Base-by-base conservation (phyloP, 208 protist genomes). In the Wallacemonas sp. region DNA sequence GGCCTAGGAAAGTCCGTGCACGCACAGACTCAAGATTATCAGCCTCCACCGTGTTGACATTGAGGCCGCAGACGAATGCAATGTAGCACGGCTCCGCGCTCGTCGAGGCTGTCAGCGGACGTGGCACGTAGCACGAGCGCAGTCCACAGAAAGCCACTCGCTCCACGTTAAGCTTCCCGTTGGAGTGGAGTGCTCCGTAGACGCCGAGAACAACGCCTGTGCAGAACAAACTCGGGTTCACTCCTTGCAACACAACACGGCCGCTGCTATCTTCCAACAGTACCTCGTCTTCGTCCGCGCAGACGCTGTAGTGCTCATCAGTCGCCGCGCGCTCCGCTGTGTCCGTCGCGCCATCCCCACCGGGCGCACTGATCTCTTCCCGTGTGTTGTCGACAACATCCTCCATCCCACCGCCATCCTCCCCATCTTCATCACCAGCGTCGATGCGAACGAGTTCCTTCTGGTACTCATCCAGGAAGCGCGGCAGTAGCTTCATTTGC, bases 391-490 rank as follows among this genome's bases (percentile, higher is more conserved):
- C 74, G 30, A 45, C 44, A 0, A 37, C 60, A 46, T 67, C 46
- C 24, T 30, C 39, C 42, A 44, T 48, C 22, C 34, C 55, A 44
- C 42, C 27, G 10, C 19, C 66, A 0, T 57, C 66, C 9, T 72
- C 68, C 32, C 55, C 55, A 13, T 87, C 86, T 12, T 97, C 87
- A 34, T 83, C 86, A 48, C 89, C 87, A 9, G 81, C 84, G 62
- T 94, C 85, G 54, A 93, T 89, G 37, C 84, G 86, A 19, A 92
- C 78, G 1, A 94, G 76, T 37, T 97, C 92, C 39, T 75, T 73
- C 66, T 93, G 84, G 54, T 94, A 95, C 71, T 97, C 89, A 42
- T 87, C 74, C 22, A 97, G 65, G 66, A 97, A 95, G 26, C 76
- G 78, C 3, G 90, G 87, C 26, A 94, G 78, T 29, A 92, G 63